Conservation (phyloP, 495 filamentous ascomycete genomes). For the Cenococcum geophilum region DNA sequence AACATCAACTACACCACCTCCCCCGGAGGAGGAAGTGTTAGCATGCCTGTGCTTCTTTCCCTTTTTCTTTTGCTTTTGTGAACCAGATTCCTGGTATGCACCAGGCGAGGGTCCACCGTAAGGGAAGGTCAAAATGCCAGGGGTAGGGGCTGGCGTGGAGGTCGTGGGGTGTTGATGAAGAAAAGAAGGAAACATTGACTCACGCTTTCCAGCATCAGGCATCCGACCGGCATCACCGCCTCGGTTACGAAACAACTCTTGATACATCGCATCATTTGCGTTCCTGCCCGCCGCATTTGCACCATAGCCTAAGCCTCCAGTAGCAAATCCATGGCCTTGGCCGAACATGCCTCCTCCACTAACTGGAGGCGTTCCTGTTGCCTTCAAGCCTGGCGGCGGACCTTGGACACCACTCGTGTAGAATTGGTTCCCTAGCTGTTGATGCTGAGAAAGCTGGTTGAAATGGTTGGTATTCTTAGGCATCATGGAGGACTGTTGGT, state of each 20-base stretch:
- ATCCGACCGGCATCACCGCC: slow-evolving; percentile 48
- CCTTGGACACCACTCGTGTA: slow-evolving; percentile 70
- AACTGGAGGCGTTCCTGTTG: slow-evolving; percentile 83
- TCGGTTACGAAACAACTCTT: slow-evolving; percentile 63
- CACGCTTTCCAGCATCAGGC: slow-evolving; percentile 88
- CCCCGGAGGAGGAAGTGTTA: slow-evolving; percentile 99
- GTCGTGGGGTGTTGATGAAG: slow-evolving; percentile 69
- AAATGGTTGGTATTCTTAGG: slow-evolving; percentile 43
- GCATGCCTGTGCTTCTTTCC: slow-evolving; percentile 99
- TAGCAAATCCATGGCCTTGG: slow-evolving; percentile 67
- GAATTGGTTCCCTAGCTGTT: slow-evolving; percentile 52
- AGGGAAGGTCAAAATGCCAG: slow-evolving; percentile 81
- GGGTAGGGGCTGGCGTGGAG: slow-evolving; percentile 82
- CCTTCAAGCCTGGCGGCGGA: slow-evolving; percentile 92
- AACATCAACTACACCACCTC: slow-evolving; percentile 97
- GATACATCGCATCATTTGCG: slow-evolving; percentile 68
- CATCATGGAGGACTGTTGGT: slow-evolving; percentile 86
- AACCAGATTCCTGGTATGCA: slow-evolving; percentile 74
- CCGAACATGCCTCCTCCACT: slow-evolving; percentile 69
- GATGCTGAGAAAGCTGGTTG: slow-evolving; percentile 54
- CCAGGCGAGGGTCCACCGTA: slow-evolving; percentile 73
- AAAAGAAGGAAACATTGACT: slow-evolving; percentile 79
- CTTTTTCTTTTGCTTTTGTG: slow-evolving; percentile 98
- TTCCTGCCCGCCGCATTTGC: slow-evolving; percentile 62
- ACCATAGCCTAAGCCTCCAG: slow-evolving; percentile 62